Evolutionary conservation across 345 rosid species (phyloP).

Genomic region (Luvunga scandens): DNA sequence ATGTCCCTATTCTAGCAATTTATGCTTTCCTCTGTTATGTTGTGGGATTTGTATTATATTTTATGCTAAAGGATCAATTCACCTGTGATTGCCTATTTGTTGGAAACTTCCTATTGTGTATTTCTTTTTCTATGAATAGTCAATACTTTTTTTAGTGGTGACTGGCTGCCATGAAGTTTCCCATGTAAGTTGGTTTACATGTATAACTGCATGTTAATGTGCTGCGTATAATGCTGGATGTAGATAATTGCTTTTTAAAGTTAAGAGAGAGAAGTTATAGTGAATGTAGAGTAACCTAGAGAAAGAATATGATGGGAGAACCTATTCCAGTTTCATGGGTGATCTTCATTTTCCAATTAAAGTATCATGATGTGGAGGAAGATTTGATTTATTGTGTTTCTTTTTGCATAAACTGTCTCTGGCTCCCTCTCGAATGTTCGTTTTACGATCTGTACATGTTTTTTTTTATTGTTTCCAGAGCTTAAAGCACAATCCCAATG

Average conservation of each 20-base stretch:
- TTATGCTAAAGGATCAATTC: background rate
- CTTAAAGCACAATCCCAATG: constrained; percentile 96
- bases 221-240: background rate
- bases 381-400: background rate
- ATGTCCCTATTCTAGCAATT: background rate
- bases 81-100: background rate
- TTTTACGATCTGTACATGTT: background rate
- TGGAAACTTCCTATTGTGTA: background rate
- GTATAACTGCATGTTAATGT: background rate
- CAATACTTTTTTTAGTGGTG: background rate
- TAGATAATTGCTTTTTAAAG: background rate
- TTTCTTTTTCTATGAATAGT: background rate
- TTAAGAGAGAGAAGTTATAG: background rate
- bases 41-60: background rate
- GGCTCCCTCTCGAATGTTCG: background rate
- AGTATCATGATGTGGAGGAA: background rate
- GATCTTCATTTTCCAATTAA: background rate
- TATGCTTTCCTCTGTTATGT: background rate
- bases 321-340: background rate
- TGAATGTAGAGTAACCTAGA: background rate
- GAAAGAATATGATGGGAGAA: background rate
- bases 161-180: background rate
- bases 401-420: background rate
- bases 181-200: background rate
- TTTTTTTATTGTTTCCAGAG: constrained; percentile 46